Conservation (phyloP, 1,284 basidiomycete genomes). For the Erythrobasidium hasegawianum region DNA sequence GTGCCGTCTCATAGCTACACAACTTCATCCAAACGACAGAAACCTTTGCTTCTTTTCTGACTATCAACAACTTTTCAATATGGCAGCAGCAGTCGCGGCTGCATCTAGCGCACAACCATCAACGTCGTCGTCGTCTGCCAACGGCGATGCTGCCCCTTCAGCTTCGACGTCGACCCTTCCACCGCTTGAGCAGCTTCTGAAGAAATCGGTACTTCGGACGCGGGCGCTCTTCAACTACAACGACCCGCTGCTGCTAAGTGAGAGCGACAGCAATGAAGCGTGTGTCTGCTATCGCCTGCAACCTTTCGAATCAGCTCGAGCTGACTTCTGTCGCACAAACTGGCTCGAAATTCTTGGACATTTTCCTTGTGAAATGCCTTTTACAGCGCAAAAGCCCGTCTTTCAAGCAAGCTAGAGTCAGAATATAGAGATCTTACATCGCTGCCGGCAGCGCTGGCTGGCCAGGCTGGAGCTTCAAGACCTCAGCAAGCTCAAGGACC, state of each 20-base stretch:
- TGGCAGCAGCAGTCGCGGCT: slow-evolving; percentile 19
- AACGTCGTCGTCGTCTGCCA: background rate
- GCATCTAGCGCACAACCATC: background rate
- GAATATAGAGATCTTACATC: slow-evolving; percentile 33
- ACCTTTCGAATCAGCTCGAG: background rate
- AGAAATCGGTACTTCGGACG: slow-evolving; percentile 23
- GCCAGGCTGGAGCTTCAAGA: slow-evolving; percentile 8
- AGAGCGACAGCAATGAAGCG: slow-evolving; percentile 27
- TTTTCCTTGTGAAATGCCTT: background rate
- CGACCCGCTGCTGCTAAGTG: slow-evolving; percentile 26
- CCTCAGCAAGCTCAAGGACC: slow-evolving; percentile 13
- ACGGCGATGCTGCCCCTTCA: background rate
- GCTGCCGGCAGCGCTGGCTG: slow-evolving; percentile 26
- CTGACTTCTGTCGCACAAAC: background rate
- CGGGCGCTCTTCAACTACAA: slow-evolving; percentile 30
- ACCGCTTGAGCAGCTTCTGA: slow-evolving; percentile 25
- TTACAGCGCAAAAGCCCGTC: slow-evolving; percentile 22
- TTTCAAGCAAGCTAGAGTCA: slow-evolving; percentile 32
- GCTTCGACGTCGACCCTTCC: slow-evolving; percentile 17
- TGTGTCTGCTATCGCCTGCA: background rate
- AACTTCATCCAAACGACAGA: too few species aligned
- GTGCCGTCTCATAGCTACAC: too few species aligned
- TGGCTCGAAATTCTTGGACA: background rate
- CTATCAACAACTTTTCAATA: background rate
- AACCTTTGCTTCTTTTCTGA: background rate